These are phyloP conservation scores for Aspergillus coremiiformis DNA, from an alignment of 495 filamentous ascomycete genomes.

Conservation along the genomic window DNA sequence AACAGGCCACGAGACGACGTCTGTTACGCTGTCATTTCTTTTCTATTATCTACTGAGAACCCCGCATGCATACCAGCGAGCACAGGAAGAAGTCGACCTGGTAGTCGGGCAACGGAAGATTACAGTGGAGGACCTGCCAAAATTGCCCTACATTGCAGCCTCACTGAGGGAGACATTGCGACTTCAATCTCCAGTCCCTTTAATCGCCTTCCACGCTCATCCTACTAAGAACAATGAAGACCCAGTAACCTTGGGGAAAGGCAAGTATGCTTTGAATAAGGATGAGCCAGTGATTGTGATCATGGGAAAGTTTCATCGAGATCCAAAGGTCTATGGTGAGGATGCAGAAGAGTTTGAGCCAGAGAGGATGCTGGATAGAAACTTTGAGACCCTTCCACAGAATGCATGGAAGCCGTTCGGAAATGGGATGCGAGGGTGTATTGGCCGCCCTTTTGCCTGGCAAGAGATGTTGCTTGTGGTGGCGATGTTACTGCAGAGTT, in stretches of 20 bases:
- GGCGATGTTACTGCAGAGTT: constrained; percentile 51
- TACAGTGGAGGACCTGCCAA: constrained; percentile 57
- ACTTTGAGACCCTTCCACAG: constrained; percentile 49
- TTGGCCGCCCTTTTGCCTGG: constrained; percentile 62
- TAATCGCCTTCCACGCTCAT: constrained; percentile 36
- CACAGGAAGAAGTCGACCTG: constrained; percentile 58
- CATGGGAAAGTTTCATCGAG: constrained; percentile 54
- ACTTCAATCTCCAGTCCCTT: constrained; percentile 51
- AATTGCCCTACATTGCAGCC: constrained; percentile 58
- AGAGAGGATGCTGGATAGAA: constrained; percentile 58
- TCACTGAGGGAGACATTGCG: constrained; percentile 66
- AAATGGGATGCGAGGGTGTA: constrained; percentile 59
- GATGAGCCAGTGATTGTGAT: constrained; percentile 50
- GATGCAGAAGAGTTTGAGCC: constrained; percentile 57
- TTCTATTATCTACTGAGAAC: constrained; percentile 58
- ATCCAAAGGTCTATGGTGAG: constrained; percentile 56
- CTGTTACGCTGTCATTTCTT: constrained; percentile 45
- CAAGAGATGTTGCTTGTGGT: constrained; percentile 51
- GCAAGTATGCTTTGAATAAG: constrained; percentile 55
- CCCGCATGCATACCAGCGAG: constrained; percentile 49
- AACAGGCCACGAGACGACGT: constrained; percentile 68
- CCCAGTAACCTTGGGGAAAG: constrained; percentile 43
- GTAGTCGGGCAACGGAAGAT: constrained; percentile 60
- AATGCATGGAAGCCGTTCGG: constrained; percentile 57
- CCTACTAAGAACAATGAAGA: constrained; percentile 44